Percentiles rank a stretch among this genome's conserved stretches.
Evolutionary conservation across 768 basidiomycete genomes (phyloP).

Genomic region (Exidia glandulosa): DNA sequence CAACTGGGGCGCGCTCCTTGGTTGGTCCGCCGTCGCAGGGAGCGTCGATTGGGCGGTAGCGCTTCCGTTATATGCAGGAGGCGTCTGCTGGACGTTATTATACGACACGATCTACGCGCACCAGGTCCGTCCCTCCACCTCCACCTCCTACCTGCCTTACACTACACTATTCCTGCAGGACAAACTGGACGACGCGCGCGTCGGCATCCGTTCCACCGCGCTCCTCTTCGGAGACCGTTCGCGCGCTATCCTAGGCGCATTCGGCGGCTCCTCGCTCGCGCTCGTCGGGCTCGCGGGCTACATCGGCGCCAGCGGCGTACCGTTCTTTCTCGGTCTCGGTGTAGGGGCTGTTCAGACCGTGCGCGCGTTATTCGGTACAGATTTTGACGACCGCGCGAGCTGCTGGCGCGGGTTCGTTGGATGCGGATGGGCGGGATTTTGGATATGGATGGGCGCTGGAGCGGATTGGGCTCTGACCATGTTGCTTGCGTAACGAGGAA

Average conservation of each 20-base stretch:
- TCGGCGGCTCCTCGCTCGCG: constrained; percentile 65
- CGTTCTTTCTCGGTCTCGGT: constrained; percentile 71
- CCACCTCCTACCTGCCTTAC: background rate
- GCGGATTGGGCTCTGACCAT: too few relatives aligned
- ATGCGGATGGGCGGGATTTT: constrained; percentile 82
- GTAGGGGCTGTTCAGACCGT: constrained; percentile 68
- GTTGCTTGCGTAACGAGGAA: too few relatives aligned
- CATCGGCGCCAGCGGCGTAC: constrained; percentile 61
- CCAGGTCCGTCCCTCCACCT: constrained; percentile 47
- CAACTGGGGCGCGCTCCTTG: constrained; percentile 94
- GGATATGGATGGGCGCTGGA: constrained; percentile 73
- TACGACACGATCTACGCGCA: constrained; percentile 99
- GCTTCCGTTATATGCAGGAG: constrained; percentile 81
- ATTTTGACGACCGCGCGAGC: constrained; percentile 64
- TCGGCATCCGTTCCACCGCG: constrained; percentile 89
- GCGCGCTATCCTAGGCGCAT: constrained; percentile 58
- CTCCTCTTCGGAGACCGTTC: constrained; percentile 76
- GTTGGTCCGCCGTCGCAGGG: constrained; percentile 90
- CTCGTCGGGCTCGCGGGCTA: constrained; percentile 70
- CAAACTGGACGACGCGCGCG: constrained; percentile 79
- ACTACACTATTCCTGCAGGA: constrained; percentile 40
- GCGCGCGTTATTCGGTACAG: constrained; percentile 60
- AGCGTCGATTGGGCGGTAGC: constrained; percentile 71
- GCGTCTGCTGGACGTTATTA: constrained; percentile 86
- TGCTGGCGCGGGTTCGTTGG: constrained; percentile 87